phyloP scores from a whole-genome alignment of 257 asterid species.

The Salvia rosmarinus region DNA sequence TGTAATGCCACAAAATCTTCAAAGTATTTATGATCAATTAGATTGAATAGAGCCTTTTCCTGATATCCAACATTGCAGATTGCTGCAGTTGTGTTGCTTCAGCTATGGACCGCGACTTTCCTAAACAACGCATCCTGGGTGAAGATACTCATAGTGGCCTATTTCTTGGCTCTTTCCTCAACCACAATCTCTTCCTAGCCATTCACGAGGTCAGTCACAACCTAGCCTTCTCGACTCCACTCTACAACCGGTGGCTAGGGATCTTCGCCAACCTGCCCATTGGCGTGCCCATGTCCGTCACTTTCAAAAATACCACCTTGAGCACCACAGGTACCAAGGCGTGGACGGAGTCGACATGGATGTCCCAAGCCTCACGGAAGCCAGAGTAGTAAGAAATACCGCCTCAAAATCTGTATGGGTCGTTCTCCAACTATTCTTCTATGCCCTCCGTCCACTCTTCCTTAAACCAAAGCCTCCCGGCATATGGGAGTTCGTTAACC shows the following conservation, averaged over 20 bases:
- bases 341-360: slow-evolving; percentile 97
- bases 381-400: slow-evolving; percentile 56
- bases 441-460: slow-evolving; percentile 85
- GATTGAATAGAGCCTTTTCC: background rate
- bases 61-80: slow-evolving; percentile 46
- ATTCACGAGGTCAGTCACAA: slow-evolving; percentile 95
- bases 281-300: slow-evolving; percentile 94
- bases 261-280: slow-evolving; percentile 91
- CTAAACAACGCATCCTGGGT: slow-evolving; percentile 64
- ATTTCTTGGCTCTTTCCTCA: slow-evolving; percentile 91
- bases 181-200: slow-evolving; percentile 93
- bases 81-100: slow-evolving; percentile 71
- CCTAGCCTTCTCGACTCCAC: slow-evolving; percentile 86
- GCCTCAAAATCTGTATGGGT: slow-evolving; percentile 82
- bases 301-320: slow-evolving; percentile 97
- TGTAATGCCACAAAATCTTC: background rate
- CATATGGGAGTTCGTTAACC: slow-evolving; percentile 78
- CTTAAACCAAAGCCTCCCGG: slow-evolving; percentile 98
- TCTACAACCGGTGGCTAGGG: slow-evolving; percentile 88
- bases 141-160: slow-evolving; percentile 66
- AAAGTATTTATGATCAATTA: background rate
- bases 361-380: slow-evolving; percentile 71
- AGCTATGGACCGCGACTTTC: slow-evolving; percentile 89
- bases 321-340: slow-evolving; percentile 96
- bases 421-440: slow-evolving; percentile 76